Conservation (phyloP, 2,329 filamentous ascomycete species). For the Alternaria rosae region DNA sequence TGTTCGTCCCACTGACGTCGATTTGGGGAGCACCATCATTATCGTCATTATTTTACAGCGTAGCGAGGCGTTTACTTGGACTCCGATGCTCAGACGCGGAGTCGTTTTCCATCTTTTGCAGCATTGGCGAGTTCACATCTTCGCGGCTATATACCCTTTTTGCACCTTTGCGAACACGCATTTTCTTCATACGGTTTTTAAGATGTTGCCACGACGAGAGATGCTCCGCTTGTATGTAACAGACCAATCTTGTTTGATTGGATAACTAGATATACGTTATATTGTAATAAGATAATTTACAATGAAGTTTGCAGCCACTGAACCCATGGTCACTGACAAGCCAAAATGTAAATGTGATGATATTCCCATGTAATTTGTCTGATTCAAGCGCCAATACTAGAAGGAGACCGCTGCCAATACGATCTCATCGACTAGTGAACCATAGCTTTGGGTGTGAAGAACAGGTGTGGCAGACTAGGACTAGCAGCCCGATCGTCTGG, state of each 20-base stretch:
- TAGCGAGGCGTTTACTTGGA: slow-evolving; percentile 2
- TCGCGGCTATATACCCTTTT: slow-evolving; percentile 5
- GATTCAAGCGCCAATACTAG: not conserved
- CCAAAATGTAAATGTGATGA: not conserved
- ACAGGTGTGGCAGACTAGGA: not conserved
- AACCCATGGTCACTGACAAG: not conserved
- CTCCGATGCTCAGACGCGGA: not conserved
- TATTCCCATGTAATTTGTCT: not conserved
- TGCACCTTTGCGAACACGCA: not conserved
- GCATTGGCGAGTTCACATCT: slow-evolving; percentile 1
- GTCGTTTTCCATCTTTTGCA: not conserved
- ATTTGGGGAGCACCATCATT: not conserved
- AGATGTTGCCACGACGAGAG: not conserved
- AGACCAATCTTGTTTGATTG: slow-evolving; percentile 2
- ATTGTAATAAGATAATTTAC: not conserved
- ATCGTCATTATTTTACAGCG: not conserved
- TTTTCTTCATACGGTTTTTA: not conserved
- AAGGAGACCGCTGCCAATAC: not conserved
- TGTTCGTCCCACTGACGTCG: not conserved
- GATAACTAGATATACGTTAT: not conserved
- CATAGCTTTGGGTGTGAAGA: not conserved
- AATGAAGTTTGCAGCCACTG: not conserved
- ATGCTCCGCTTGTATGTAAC: not conserved
- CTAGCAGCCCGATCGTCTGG: not conserved
- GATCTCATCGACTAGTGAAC: not conserved